Percentiles rank a stretch among this genome's conserved stretches.
These are phyloP conservation scores for Vitis rotundifolia DNA, from an alignment of 164 flowering plant species.

Conservation along the genomic window DNA sequence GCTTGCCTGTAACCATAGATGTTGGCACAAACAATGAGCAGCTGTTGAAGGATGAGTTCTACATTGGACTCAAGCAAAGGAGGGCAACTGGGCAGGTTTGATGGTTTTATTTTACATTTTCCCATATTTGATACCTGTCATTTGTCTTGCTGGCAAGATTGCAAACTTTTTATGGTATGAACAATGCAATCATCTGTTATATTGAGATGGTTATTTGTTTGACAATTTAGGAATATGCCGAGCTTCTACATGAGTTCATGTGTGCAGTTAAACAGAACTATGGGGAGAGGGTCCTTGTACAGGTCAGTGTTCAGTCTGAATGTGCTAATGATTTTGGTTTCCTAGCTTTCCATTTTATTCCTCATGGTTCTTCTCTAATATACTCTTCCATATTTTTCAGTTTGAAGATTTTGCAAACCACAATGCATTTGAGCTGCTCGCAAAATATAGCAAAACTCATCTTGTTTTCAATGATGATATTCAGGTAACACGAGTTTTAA, in stretches of 20 bases:
- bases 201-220: slow-evolving; percentile 1
- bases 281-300: slow-evolving; percentile 79
- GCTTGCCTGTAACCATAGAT: slow-evolving; percentile 87
- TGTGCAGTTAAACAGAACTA: slow-evolving; percentile 74
- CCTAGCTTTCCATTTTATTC: no score
- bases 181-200: background rate
- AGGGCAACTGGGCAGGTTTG: slow-evolving; percentile 87
- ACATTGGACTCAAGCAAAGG: slow-evolving; percentile 78
- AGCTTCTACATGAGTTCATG: slow-evolving; percentile 83
- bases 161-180: background rate
- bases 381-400: background rate
- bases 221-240: slow-evolving; percentile 63
- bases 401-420: slow-evolving; percentile 11
- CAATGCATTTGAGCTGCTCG: slow-evolving; percentile 7
- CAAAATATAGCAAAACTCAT: slow-evolving; percentile 5
- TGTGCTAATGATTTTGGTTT: no score
- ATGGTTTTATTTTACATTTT: background rate
- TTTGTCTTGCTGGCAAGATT: background rate
- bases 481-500: slow-evolving; percentile 2
- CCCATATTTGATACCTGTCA: background rate
- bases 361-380: background rate
- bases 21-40: slow-evolving; percentile 87
- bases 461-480: background rate
- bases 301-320: slow-evolving; percentile 41
- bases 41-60: slow-evolving; percentile 76